Evolutionary conservation across 1,284 basidiomycete species (phyloP).

Genomic region (Ceratobasidium theobromae): DNA sequence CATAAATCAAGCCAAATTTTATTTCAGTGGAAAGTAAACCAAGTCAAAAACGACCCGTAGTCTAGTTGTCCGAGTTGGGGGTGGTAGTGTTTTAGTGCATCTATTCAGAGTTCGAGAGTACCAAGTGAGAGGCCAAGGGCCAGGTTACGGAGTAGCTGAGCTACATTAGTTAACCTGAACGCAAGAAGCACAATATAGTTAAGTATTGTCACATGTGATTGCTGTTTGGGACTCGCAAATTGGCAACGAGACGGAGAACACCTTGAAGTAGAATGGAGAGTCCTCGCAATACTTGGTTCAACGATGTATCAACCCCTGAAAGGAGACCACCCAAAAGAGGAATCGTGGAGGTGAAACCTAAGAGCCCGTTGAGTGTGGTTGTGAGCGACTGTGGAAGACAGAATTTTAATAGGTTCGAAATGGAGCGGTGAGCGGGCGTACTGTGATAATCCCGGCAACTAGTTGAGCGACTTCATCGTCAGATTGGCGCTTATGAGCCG

Average conservation of each 20-base stretch:
- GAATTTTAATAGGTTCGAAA: not conserved
- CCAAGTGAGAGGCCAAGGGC: conserved; percentile 40
- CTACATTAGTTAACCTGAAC: conserved; percentile 40
- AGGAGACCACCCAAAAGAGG: conserved; percentile 40
- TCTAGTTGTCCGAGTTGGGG: too few relatives aligned
- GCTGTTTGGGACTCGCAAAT: conserved; percentile 41
- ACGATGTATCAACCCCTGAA: conserved; percentile 40
- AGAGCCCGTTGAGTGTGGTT: conserved; percentile 38
- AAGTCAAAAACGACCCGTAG: too few relatives aligned
- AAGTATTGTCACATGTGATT: too few relatives aligned
- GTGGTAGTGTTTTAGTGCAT: too few relatives aligned
- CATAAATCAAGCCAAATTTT: too few relatives aligned
- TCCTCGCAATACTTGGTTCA: conserved; percentile 41
- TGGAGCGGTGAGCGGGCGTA: not conserved
- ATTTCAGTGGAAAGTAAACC: too few relatives aligned
- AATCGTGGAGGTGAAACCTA: conserved; percentile 35
- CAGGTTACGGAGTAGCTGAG: conserved; percentile 37
- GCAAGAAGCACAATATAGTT: too few relatives aligned
- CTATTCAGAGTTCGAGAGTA: conserved; percentile 40
- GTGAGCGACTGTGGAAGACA: conserved; percentile 40
- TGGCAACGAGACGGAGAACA: conserved; percentile 42
- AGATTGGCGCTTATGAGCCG: conserved; percentile 38
- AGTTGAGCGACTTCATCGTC: conserved; percentile 40
- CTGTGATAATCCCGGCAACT: conserved; percentile 39
- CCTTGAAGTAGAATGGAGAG: conserved; percentile 42